Conservation (phyloP, 805 yeast species). For the Wickerhamiella spandovensis region DNA sequence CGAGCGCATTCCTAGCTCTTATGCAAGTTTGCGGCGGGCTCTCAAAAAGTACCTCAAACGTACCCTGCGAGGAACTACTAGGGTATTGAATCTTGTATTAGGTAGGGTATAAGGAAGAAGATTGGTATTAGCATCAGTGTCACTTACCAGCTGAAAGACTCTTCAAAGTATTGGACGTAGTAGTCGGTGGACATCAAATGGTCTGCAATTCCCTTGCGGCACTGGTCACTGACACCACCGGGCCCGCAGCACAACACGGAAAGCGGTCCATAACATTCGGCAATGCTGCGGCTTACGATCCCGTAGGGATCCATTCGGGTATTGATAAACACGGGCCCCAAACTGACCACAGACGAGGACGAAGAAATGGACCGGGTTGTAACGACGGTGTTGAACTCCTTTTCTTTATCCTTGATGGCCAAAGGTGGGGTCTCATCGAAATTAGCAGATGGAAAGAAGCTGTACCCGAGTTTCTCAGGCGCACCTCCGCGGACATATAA, state of each 20-base stretch:
- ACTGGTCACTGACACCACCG: constrained; percentile 41
- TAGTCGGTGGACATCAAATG: constrained; percentile 29
- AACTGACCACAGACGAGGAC: not conserved
- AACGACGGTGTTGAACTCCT: not conserved
- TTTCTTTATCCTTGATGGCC: not conserved
- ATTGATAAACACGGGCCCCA: not conserved
- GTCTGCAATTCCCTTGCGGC: constrained; percentile 36
- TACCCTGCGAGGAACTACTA: too few species aligned
- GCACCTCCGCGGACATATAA: too few species aligned
- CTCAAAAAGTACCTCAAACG: too few species aligned
- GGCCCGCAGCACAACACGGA: constrained; percentile 53
- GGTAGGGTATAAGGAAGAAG: too few species aligned
- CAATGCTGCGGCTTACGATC: constrained; percentile 27
- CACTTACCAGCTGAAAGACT: constrained; percentile 59
- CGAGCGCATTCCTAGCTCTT: too few species aligned
- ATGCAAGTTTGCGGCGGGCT: too few species aligned
- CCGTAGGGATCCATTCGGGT: constrained; percentile 32
- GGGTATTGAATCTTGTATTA: too few species aligned
- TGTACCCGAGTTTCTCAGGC: too few species aligned
- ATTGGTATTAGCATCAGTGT: too few species aligned
- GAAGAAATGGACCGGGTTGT: not conserved
- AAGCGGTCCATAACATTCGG: constrained; percentile 29
- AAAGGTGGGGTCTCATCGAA: too few species aligned
- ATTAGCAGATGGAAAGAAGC: too few species aligned
- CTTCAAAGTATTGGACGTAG: constrained; percentile 54